Evolutionary conservation across 345 rosid genomes (phyloP), one percentile per base, ranked within the genome.

Genomic region (Eucalyptus sideroxylon): DNA sequence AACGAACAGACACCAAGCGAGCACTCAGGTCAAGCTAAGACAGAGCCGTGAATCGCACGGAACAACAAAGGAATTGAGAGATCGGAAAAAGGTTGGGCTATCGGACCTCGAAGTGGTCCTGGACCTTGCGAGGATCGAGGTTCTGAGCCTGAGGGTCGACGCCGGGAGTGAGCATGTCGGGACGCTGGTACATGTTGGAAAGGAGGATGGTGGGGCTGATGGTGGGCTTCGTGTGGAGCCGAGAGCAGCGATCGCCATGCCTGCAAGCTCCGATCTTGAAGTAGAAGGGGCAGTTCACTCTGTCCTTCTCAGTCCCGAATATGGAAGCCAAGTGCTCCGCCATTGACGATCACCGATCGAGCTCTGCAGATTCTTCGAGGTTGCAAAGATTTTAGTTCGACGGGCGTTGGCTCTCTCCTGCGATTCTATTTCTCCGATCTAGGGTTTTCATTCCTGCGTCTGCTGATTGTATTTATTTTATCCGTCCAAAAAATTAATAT

Each of bases 261-360:
- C 96, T 89, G 87, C 95, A 93, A 1, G 96, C 95, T 30, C 95
- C 95, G 94, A 93, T 95, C 94, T 95, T 95, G 93, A 93, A 94
- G 90, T 94, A 93, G 90, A 95, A 94, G 11, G 95, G 95, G 23
- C 96, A 94, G 91, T 91, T 94, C 30, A 95, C 96, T 51, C 96
- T 91, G 92, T 92, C 95, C 91, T 95, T 95, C 91, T 95, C 96
- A n/a, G 96, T 93, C 34, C 94, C 96, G 77, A 92, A 95, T 37
- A 95, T 95, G 10, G 96, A 95, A 11, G 96, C 96, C 69, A 94
- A 91, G 91, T 93, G 95, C 89, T 93, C 95, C 87, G 96, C 95
- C 94, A 93, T 93, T 21, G 56, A 23, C 56, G 86, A 87, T 88
- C 77, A 44, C 67, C 27, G 55, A 30, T 86, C 86, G 86, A n/a